Evolutionary conservation across 192 early-diverging fungal genomes (phyloP).

Genomic region (Lunasporangiospora selenospora): DNA sequence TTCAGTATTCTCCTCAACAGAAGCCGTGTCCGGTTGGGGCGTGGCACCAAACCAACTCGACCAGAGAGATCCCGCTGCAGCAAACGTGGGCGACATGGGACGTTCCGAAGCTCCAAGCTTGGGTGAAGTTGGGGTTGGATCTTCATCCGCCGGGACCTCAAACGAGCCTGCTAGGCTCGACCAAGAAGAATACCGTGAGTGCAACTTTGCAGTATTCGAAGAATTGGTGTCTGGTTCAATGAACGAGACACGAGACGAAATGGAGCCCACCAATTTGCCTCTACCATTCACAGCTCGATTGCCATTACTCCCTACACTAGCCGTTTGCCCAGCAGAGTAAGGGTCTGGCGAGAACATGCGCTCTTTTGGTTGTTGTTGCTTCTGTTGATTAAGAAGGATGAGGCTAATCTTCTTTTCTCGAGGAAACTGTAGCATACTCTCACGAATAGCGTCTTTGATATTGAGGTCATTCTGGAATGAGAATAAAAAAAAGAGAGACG

Average conservation of each 20-base stretch:
- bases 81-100: conserved; percentile 36
- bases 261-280: conserved; percentile 35
- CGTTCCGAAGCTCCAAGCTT: conserved; percentile 16
- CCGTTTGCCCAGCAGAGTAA: conserved; percentile 6
- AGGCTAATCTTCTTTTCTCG: conserved; percentile 45
- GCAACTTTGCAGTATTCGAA: conserved; percentile 3
- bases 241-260: conserved; percentile 39
- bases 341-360: conserved; percentile 34
- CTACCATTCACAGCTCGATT: background rate
- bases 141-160: conserved; percentile 9
- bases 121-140: conserved; percentile 1
- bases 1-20: conserved; percentile 19
- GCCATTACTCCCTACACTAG: too few species aligned
- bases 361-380: conserved; percentile 25
- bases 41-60: conserved; percentile 38
- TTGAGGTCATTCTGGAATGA: conserved; percentile 48
- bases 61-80: conserved; percentile 35
- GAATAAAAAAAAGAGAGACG: background rate
- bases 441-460: conserved; percentile 49
- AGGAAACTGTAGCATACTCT: conserved; percentile 46
- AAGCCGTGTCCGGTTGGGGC: conserved; percentile 8
- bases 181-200: conserved; percentile 44
- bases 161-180: conserved; percentile 42
- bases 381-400: conserved; percentile 47
- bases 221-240: conserved; percentile 26